phyloP scores from a whole-genome alignment of 805 yeast genomes.

The Ogataea philodendri region DNA sequence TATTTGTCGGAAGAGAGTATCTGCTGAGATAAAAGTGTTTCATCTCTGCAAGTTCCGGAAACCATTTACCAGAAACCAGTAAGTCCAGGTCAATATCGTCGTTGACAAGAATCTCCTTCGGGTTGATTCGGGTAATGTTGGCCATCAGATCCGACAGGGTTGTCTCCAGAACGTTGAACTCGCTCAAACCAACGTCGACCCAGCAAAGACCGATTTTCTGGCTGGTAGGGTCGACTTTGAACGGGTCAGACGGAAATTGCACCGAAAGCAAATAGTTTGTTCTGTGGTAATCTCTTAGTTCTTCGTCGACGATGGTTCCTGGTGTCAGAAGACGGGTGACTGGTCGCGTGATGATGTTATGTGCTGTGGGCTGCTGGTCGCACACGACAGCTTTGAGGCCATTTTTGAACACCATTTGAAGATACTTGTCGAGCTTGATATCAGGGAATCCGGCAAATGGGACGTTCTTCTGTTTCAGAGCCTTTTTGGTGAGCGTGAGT shows the following conservation, averaged over 20 bases:
- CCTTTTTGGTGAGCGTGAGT: conserved; percentile 61
- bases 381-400: conserved; percentile 76
- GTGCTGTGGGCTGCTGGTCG: conserved; percentile 52
- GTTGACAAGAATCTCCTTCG: conserved; percentile 72
- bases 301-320: conserved; percentile 88
- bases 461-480: conserved; percentile 44
- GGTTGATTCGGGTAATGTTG: conserved; percentile 73
- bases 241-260: conserved; percentile 51
- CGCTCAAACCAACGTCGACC: conserved; percentile 87
- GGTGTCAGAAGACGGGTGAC: conserved; percentile 84
- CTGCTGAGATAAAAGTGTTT: conserved; percentile 59
- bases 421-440: conserved; percentile 65
- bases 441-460: conserved; percentile 94
- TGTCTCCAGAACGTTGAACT: conserved; percentile 65
- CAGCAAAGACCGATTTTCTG: conserved; percentile 70
- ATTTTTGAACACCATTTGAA: conserved; percentile 66
- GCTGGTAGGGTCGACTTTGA: conserved; percentile 36
- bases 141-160: conserved; percentile 59
- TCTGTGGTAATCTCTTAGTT: conserved; percentile 66
- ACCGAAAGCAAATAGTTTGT: conserved; percentile 72
- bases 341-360: conserved; percentile 54
- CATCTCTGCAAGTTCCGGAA: conserved; percentile 55
- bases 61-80: conserved; percentile 50
- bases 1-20: conserved; percentile 41
- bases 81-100: conserved; percentile 41